Evolutionary conservation across 495 filamentous ascomycete genomes (phyloP), one percentile per base, ranked within the genome.

Genomic region (Pyrenopolyporus hunteri): DNA sequence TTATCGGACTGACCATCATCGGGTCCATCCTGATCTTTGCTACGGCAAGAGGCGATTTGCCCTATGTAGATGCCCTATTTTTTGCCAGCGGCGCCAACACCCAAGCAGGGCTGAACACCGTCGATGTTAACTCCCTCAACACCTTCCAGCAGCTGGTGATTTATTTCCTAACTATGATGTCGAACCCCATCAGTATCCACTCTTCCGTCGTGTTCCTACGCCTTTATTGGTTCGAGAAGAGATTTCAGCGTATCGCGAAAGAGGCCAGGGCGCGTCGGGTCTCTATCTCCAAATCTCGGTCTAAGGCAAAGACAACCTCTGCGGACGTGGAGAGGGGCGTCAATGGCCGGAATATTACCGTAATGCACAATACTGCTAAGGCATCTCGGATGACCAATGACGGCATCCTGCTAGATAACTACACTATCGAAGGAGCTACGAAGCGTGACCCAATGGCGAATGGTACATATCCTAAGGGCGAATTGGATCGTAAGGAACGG

Each of bases 211-310:
- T 98, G 0, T 95, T 95, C 64, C 78, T 98, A 16, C 89, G 94
- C 2, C 77, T 98, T 3, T 96, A 96, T 74, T 98, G 93, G 93
- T 98, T 98, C 66, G 93, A 98, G 75, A 96, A 93, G 70, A 84
- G 92, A 2, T 96, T 98, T 64, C 85, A 92, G 71, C 67, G 74
- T 28, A 80, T 97, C 42, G 92, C 87, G 23, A 81, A 36, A 33
- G 77, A 83, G 53, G 74, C 80, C 4, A 74, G 70, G 32, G 59
- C 64, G 33, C 73, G 68, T 33, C 69, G 82, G 42, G 67, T 71
- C 28, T 81, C 78, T 26, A 66, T 83, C 6, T 60, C 78, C 33
- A 78, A 76, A 51, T 75, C 84, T 6, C 82, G 82, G 42, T 81
- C 84, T 4, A 78, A 85, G 53, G 78, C 83, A 14, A 82, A 84